Percentiles rank a stretch among this genome's conserved stretches.
phyloP scores from a whole-genome alignment of 2,329 filamentous ascomycete genomes.

The Pestalotiopsis fici region DNA sequence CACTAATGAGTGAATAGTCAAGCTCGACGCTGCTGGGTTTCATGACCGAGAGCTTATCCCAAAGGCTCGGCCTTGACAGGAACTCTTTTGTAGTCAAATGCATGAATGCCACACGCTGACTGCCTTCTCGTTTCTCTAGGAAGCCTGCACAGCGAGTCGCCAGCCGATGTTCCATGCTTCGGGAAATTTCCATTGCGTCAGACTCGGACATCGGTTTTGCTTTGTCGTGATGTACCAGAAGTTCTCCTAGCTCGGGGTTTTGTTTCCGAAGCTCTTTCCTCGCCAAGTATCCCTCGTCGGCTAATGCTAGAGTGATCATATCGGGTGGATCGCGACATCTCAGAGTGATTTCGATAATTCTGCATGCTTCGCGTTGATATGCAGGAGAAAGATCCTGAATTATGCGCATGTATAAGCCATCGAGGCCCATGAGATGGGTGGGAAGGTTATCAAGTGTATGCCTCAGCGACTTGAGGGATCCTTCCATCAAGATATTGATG shows the following conservation, averaged over 20 bases:
- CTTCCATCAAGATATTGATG: slow-evolving; percentile 5
- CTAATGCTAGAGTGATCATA: slow-evolving; percentile 28
- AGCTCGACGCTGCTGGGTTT: slow-evolving; percentile 6
- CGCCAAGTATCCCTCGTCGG: slow-evolving; percentile 28
- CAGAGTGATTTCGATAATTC: slow-evolving; percentile 30
- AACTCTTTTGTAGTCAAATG: slow-evolving; percentile 10
- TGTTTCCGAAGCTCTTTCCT: slow-evolving; percentile 14
- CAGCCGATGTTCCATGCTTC: slow-evolving; percentile 26
- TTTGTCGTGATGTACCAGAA: slow-evolving; percentile 23
- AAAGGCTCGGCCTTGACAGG: not conserved
- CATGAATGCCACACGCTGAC: slow-evolving; percentile 19
- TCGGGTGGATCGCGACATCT: slow-evolving; percentile 30
- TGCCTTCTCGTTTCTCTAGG: slow-evolving; percentile 22
- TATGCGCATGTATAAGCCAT: slow-evolving; percentile 34
- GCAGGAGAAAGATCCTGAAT: slow-evolving; percentile 26
- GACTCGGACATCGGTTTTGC: slow-evolving; percentile 18
- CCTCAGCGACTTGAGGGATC: slow-evolving; percentile 25
- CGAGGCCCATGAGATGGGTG: slow-evolving; percentile 27
- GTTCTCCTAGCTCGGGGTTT: slow-evolving; percentile 20
- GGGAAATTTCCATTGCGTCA: slow-evolving; percentile 21
- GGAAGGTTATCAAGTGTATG: slow-evolving; percentile 29
- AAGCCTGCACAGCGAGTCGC: slow-evolving; percentile 25
- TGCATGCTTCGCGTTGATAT: slow-evolving; percentile 24
- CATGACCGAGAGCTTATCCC: slow-evolving; percentile 7
- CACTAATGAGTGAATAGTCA: slow-evolving; percentile 7